A percentile compares a stretch with the other conserved stretches of the same genome.
Evolutionary conservation across 2,329 filamentous ascomycete genomes (phyloP).

Genomic region (Aspergillus sp.): DNA sequence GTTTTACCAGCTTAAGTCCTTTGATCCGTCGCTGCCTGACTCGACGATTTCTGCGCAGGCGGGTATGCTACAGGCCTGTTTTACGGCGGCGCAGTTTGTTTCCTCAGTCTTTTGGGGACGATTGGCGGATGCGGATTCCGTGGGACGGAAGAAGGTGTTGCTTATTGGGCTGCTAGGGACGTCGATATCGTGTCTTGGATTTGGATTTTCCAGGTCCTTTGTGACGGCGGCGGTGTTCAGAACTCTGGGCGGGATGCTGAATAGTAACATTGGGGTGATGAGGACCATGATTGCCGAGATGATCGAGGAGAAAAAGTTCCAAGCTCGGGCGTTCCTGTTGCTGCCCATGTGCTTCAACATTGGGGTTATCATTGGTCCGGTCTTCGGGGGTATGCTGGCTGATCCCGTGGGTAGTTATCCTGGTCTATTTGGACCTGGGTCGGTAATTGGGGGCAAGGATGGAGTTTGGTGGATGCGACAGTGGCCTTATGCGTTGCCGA

Average conservation of each 20-base stretch:
- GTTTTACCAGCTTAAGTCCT: slow-evolving; percentile 82
- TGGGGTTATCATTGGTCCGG: slow-evolving; percentile 53
- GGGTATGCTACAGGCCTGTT: slow-evolving; percentile 69
- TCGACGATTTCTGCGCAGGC: slow-evolving; percentile 67
- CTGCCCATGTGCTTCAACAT: slow-evolving; percentile 65
- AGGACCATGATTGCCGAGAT: slow-evolving; percentile 68
- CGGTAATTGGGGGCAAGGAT: slow-evolving; percentile 48
- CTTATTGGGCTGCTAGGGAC: slow-evolving; percentile 70
- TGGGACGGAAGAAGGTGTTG: slow-evolving; percentile 70
- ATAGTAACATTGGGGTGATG: slow-evolving; percentile 70
- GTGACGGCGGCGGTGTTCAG: slow-evolving; percentile 58
- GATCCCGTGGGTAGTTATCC: slow-evolving; percentile 60
- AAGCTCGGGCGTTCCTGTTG: slow-evolving; percentile 51
- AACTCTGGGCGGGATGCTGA: slow-evolving; percentile 58
- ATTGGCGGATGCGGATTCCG: slow-evolving; percentile 56
- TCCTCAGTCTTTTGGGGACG: slow-evolving; percentile 80
- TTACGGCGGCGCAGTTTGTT: slow-evolving; percentile 73
- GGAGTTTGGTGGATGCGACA: slow-evolving; percentile 58
- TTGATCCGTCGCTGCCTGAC: slow-evolving; percentile 53
- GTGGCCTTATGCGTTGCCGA: slow-evolving; percentile 65
- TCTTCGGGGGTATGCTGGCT: slow-evolving; percentile 60
- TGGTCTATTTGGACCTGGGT: slow-evolving; percentile 54
- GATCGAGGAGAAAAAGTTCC: slow-evolving; percentile 60
- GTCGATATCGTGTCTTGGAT: slow-evolving; percentile 57
- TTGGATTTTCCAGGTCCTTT: slow-evolving; percentile 63